Evolutionary conservation across 2,329 filamentous ascomycete species (phyloP).

Genomic region (Xylaria sp.): DNA sequence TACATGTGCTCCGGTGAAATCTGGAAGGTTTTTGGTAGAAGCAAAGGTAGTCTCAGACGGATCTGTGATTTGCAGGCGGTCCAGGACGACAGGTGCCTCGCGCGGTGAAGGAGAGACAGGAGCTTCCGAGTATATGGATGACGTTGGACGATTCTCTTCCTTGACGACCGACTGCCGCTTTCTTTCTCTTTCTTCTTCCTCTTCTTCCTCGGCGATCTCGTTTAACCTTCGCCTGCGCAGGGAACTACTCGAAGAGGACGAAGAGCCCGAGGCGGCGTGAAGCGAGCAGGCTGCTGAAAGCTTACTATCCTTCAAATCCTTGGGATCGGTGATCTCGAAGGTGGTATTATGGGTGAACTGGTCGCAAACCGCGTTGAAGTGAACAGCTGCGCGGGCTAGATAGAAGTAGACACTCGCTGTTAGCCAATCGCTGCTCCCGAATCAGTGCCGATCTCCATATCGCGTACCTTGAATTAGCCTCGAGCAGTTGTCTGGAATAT

Average conservation of each 20-base stretch:
- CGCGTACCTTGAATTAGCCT: conserved; percentile 88
- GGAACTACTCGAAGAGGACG: conserved; percentile 85
- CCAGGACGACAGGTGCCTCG: conserved; percentile 59
- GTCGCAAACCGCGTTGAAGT: conserved; percentile 75
- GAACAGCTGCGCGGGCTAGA: conserved; percentile 82
- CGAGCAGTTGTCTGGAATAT: conserved; percentile 90
- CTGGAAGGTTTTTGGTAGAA: conserved; percentile 61
- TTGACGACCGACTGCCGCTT: conserved; percentile 68
- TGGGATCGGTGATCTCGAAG: conserved; percentile 78
- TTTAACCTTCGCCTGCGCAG: conserved; percentile 80
- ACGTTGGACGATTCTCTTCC: conserved; percentile 56
- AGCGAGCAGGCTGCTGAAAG: conserved; percentile 89
- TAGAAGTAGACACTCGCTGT: conserved; percentile 40
- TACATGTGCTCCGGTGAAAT: conserved; percentile 60
- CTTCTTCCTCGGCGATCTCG: conserved; percentile 93
- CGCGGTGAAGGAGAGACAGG: conserved; percentile 40
- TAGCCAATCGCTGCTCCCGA: conserved; percentile 33
- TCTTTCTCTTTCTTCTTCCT: conserved; percentile 73
- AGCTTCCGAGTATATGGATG: conserved; percentile 43
- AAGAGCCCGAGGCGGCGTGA: conserved; percentile 87
- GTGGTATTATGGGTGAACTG: conserved; percentile 85
- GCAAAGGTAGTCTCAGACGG: conserved; percentile 64
- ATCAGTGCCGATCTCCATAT: conserved; percentile 26
- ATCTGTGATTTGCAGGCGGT: conserved; percentile 62
- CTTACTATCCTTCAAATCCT: conserved; percentile 87